Evolutionary conservation across 176 grass and related monocot species (phyloP).

Genomic region (Phyllostachys edulis): DNA sequence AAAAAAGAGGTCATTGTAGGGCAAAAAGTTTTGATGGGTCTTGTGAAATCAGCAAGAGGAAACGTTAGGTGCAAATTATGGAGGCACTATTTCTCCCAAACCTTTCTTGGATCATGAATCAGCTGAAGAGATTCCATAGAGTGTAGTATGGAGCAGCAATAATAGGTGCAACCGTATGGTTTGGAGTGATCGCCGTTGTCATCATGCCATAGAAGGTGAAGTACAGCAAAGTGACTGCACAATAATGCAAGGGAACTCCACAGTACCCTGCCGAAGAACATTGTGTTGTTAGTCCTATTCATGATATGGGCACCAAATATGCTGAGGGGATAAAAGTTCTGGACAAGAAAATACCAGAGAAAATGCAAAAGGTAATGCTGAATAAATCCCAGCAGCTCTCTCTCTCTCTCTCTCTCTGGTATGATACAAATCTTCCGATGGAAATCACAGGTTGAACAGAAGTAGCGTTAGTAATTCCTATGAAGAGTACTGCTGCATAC

Average conservation of each 20-base stretch:
- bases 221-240: slow-evolving; percentile 76
- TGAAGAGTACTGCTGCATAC: slow-evolving; percentile 91
- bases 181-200: slow-evolving; percentile 90
- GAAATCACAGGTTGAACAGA: slow-evolving; percentile 94
- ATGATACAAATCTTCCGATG: slow-evolving; percentile 94
- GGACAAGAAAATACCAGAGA: slow-evolving; percentile 55
- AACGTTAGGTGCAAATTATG: slow-evolving; percentile 16
- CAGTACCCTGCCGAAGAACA: slow-evolving; percentile 63
- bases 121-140: slow-evolving; percentile 91
- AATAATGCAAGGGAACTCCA: slow-evolving; percentile 96
- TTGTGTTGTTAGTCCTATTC: background rate
- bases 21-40: background rate
- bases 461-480: slow-evolving; percentile 93
- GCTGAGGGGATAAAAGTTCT: background rate
- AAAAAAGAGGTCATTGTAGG: background rate
- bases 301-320: background rate
- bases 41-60: background rate
- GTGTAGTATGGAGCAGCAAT: slow-evolving; percentile 94
- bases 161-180: slow-evolving; percentile 84
- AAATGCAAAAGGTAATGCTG: slow-evolving; percentile 86
- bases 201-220: slow-evolving; percentile 91
- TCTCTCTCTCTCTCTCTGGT: slow-evolving; percentile 54
- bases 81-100: slow-evolving; percentile 39
- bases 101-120: slow-evolving; percentile 92
- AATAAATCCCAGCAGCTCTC: slow-evolving; percentile 95